phyloP scores from a whole-genome alignment of 495 filamentous ascomycete genomes.

The Trichoderma asperelloides region DNA sequence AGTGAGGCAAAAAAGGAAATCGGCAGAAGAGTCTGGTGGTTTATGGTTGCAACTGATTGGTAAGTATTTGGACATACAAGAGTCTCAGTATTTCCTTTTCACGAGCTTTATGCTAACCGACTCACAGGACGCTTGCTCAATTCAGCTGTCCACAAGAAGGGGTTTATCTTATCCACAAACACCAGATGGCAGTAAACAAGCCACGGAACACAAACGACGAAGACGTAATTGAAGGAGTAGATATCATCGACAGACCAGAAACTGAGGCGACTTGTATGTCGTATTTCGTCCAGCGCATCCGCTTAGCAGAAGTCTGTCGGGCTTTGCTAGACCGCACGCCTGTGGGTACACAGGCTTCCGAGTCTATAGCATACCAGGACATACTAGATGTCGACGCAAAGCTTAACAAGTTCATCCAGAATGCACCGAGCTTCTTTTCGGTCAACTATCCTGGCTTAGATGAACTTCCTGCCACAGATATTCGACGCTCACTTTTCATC shows the following conservation, averaged over 20 bases:
- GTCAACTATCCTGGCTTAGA: background rate
- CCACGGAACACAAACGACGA: slow-evolving; percentile 35
- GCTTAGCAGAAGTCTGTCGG: slow-evolving; percentile 32
- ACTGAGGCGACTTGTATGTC: slow-evolving; percentile 35
- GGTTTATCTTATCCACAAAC: slow-evolving; percentile 26
- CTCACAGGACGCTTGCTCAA: background rate
- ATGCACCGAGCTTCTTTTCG: background rate
- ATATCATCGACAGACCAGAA: slow-evolving; percentile 19
- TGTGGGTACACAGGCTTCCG: slow-evolving; percentile 13
- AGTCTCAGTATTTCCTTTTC: background rate
- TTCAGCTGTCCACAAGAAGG: slow-evolving; percentile 26
- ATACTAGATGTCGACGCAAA: slow-evolving; percentile 25
- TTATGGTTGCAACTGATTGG: slow-evolving; percentile 36
- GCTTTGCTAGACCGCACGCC: slow-evolving; percentile 29
- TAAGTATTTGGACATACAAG: slow-evolving; percentile 14
- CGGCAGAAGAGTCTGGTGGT: slow-evolving; percentile 36
- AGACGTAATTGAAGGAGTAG: slow-evolving; percentile 28
- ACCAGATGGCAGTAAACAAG: slow-evolving; percentile 33
- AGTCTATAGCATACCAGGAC: slow-evolving; percentile 14
- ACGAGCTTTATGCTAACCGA: background rate
- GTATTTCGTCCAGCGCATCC: slow-evolving; percentile 34
- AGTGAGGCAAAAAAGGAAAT: slow-evolving; percentile 23
- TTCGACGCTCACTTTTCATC: slow-evolving; percentile 15
- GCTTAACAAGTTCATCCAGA: slow-evolving; percentile 21
- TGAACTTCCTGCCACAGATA: slow-evolving; percentile 12